Percentiles rank a stretch among this genome's conserved stretches.
Evolutionary conservation across 192 early-diverging fungal species (phyloP).

Genomic region (Dispira parvispora): DNA sequence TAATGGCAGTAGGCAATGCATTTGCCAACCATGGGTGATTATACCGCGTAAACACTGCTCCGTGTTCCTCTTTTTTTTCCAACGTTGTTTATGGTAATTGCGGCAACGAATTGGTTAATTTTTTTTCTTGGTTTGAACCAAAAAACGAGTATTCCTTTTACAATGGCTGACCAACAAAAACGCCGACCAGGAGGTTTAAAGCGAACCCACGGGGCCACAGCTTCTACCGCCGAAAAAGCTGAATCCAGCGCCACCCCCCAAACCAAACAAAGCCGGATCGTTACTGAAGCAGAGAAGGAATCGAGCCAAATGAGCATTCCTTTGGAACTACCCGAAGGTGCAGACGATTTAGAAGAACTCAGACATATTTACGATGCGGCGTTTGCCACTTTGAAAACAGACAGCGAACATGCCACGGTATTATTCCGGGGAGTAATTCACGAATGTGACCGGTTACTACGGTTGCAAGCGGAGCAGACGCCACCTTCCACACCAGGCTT

Average conservation of each 20-base stretch:
- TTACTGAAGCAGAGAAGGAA: slow-evolving; percentile 16
- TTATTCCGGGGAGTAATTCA: slow-evolving; percentile 38
- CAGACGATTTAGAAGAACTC: slow-evolving; percentile 31
- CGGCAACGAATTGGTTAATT: neutral
- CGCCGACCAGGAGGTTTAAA: slow-evolving; percentile 31
- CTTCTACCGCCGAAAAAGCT: slow-evolving; percentile 9
- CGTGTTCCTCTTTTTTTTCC: no score
- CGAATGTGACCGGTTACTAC: slow-evolving; percentile 39
- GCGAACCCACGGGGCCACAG: slow-evolving; percentile 20
- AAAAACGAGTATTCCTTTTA: neutral
- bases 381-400: slow-evolving; percentile 18
- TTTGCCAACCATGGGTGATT: no score
- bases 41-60: no score
- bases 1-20: no score
- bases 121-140: neutral
- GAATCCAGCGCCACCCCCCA: slow-evolving; percentile 11
- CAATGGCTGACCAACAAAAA: slow-evolving; percentile 13
- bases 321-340: slow-evolving; percentile 14
- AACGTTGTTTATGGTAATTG: no score
- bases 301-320: slow-evolving; percentile 7
- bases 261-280: slow-evolving; percentile 22
- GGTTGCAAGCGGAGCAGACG: slow-evolving; percentile 14
- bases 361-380: slow-evolving; percentile 33
- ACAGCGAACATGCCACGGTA: slow-evolving; percentile 21
- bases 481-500: slow-evolving; percentile 3